Base-by-base conservation (phyloP, 441 rosid genomes). In the Erodium trifolium region DNA sequence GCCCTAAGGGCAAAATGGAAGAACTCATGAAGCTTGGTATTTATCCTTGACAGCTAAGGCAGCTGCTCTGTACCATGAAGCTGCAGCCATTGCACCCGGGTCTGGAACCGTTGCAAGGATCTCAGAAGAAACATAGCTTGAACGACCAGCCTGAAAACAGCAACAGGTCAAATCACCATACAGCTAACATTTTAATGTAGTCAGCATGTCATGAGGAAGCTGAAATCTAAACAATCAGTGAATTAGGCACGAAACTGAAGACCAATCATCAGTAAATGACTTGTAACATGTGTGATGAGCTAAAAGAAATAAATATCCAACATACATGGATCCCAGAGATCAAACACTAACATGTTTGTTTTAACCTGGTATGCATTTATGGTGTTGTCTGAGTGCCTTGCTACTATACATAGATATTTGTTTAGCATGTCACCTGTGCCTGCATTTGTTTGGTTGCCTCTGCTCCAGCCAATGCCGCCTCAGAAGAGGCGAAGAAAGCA, bases 51-150 rank as follows among this genome's bases (percentile, higher is more conserved):
- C 82, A 18, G 96, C 99, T 74, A 92, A 74, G 69, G 96, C 96
- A 39, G 95, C 96, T 0, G 97, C 99, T 72, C 85, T 80, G 80
- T 87, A 93, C 98, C 98, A 93, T 18, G 86, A 72, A 41, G 98
- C 95, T 69, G 85, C 93, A 5, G 95, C 97, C 95, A 93, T 83
- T 16, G 98, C 98, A 41, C 97, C 98, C 0, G 98, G 98, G 76
- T 91, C 98, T 17, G 97, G 97, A 74, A 85, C 95, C 2, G 83
- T 68, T 5, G 86, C 82, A n/a, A 93, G 88, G 41, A 80, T 76
- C 70, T 83, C 91, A 0, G 78, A 73, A 0, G 96, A 80, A 19
- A 93, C 84, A 65, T 91, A 91, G 77, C 87, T 80, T 34, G 97
- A 89, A 53, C 96, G 86, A 45, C 99, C 97, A 67, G 96, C 98